Base-by-base conservation (phyloP, 371 early-diverging fungal genomes). In the Mortierella sp. region DNA sequence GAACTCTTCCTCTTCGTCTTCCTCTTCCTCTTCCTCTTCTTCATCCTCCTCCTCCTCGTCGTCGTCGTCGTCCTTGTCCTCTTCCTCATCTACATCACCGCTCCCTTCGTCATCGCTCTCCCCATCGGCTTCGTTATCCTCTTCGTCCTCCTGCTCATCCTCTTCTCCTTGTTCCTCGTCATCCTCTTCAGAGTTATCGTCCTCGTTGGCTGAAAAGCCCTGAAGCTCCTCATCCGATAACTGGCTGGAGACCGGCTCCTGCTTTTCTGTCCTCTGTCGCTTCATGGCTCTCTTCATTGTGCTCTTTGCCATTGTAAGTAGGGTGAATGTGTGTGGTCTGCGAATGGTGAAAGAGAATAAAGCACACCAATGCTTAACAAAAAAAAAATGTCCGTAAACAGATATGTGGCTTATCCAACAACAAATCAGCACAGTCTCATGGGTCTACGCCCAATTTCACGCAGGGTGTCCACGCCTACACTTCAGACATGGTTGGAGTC, bases 1-100 rank as follows among this genome's bases (percentile, higher is more conserved):
- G 54, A 65, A 70, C 26, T 66, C 52, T n/a, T 68, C 68, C 8
- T 75, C 67, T 6, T 58, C 60, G 17, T 78, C 64, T 9, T 62
- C 58, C 3, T 58, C 70, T 2, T 58, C 60, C 24, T 64, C 80
- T n/a, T 60, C 61, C 23, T 55, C 49, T 11, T 44, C 60, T 3
- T 46, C 60, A 19, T 60, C 60, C 12, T 56, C 59, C 21, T 65
- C 64, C 9, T 66, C 69, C 9, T 43, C 51, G 14, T 56, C 64
- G 5, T 61, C 61, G 8, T 50, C 57, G 19, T 49, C 59, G 8
- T 62, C 63, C 17, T 57, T 43, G 0, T 26, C 64, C 19, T 42
- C 50, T 15, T 47, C 52, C 21, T 44, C 23, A 0, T 21, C 44
- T 19, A 21, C 72, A 15, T 60, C 50, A 1, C 11, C 42, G 7